Base-by-base conservation (phyloP, 2,329 filamentous ascomycete genomes). In the Aspergillus proliferans region DNA sequence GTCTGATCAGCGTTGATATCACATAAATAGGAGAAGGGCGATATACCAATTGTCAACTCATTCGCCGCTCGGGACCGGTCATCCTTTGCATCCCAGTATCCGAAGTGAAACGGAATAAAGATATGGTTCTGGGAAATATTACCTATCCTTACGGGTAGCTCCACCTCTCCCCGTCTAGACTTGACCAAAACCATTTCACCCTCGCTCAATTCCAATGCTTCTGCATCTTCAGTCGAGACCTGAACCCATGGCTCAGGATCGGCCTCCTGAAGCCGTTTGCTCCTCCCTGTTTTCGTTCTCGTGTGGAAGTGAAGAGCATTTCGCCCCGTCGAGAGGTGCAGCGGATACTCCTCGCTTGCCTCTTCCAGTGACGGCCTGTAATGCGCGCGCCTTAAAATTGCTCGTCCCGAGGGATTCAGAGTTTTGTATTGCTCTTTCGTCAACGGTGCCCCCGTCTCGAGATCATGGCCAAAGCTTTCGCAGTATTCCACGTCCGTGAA, bases 81-180 rank as follows among this genome's bases (percentile, higher is more conserved):
- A 42, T 65, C 64, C n/a, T 60, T 57, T 7, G 56, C 52, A 53
- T 71, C 68, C 41, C 57, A 71, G 45, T 70, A 70, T 6, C 66
- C 66, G 54, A 66, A 70, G 45, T 71, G 68, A 42, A 71, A 71
- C 2, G 67, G 67, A n/a, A 70, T 66, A 43, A 71, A 71, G 5
- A 63, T 59, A 43, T 70, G 65, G 2, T 67, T 65, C 18, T 57
- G 33, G 9, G 46, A 47, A 8, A 67, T 66, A 3, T 57, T 48
- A 0, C 66, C 66, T 4, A 67, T 53, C n/a, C 47, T 48, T 6
- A 58, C 64, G 7, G 51, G 55, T 8, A 70, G 26, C 48, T 70
- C 60, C 7, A 69, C 58, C 7, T 51, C 51, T 1, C 68, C 68
- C 4, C 66, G 43, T 15, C 60, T 48, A 0, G 64, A 68, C 41